Evolutionary conservation across 1,284 basidiomycete species (phyloP).

Genomic region (Leccinum griseonigrum): DNA sequence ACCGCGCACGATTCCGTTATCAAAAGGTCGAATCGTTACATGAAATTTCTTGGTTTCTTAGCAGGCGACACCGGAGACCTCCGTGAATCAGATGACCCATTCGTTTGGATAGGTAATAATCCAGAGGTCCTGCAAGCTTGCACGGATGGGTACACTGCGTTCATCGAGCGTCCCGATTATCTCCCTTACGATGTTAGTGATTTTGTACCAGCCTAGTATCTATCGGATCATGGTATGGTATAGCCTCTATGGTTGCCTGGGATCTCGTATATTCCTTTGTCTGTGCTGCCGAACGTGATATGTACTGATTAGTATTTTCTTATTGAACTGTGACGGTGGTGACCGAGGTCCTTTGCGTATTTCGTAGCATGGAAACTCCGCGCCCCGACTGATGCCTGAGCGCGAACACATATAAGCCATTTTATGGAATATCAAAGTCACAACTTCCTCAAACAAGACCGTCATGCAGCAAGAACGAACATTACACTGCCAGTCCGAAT

Average conservation of each 20-base stretch:
- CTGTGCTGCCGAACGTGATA: neutral
- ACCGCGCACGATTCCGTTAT: neutral
- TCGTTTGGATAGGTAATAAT: neutral
- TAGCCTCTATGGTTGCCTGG: too few species aligned
- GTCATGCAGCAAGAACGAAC: neutral
- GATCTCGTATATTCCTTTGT: too few species aligned
- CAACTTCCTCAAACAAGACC: neutral
- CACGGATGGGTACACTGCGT: neutral
- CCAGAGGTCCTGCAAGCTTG: neutral
- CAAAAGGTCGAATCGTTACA: neutral
- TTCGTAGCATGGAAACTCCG: neutral
- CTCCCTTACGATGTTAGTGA: neutral
- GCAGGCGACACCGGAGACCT: neutral
- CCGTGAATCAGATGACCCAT: neutral
- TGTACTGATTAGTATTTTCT: neutral
- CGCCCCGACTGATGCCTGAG: neutral
- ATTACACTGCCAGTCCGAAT: neutral
- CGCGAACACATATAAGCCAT: neutral
- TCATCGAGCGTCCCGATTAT: neutral
- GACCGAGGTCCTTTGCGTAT: neutral
- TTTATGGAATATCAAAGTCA: too few species aligned
- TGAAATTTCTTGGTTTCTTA: neutral
- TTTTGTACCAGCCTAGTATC: neutral
- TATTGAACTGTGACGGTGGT: neutral
- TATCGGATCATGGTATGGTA: too few species aligned